Conservation (phyloP, 2,329 filamentous ascomycete species). For the Knoxdaviesia proteae region DNA sequence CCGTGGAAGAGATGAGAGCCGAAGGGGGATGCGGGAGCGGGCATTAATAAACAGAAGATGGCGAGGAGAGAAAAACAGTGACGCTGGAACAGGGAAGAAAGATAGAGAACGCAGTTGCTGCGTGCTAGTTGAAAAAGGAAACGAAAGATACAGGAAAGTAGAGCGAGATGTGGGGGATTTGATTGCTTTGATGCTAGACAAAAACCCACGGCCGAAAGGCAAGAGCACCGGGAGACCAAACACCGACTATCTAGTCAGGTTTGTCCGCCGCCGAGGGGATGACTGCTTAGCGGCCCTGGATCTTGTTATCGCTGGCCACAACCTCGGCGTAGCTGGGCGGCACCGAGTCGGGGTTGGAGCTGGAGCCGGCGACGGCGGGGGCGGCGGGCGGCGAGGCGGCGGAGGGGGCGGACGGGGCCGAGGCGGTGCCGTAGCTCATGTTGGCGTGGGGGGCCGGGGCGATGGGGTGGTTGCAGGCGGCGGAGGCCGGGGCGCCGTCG, state of each 20-base stretch:
- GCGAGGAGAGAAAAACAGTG: neutral
- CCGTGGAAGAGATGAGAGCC: no score
- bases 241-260: no score
- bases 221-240: no score
- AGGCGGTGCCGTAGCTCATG: slow-evolving; percentile 23
- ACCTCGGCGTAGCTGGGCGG: slow-evolving; percentile 84
- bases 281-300: slow-evolving; percentile 30
- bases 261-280: slow-evolving; percentile 1
- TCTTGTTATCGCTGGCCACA: slow-evolving; percentile 75
- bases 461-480: slow-evolving; percentile 8
- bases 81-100: no score
- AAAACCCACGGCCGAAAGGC: no score
- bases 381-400: slow-evolving; percentile 12
- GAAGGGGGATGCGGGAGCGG: neutral
- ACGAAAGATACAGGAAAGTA: no score
- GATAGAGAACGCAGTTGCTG: no score
- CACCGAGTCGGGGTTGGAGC: slow-evolving; percentile 20
- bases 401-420: slow-evolving; percentile 10
- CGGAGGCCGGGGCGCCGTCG: slow-evolving; percentile 9
- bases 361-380: slow-evolving; percentile 20
- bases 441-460: slow-evolving; percentile 12
- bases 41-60: neutral
- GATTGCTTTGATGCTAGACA: no score
- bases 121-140: no score
- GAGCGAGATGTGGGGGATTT: no score